A percentile compares a stretch with the other conserved stretches of the same genome.
phyloP scores from a whole-genome alignment of 2,329 filamentous ascomycete species.

The Ophiostoma sp. region DNA sequence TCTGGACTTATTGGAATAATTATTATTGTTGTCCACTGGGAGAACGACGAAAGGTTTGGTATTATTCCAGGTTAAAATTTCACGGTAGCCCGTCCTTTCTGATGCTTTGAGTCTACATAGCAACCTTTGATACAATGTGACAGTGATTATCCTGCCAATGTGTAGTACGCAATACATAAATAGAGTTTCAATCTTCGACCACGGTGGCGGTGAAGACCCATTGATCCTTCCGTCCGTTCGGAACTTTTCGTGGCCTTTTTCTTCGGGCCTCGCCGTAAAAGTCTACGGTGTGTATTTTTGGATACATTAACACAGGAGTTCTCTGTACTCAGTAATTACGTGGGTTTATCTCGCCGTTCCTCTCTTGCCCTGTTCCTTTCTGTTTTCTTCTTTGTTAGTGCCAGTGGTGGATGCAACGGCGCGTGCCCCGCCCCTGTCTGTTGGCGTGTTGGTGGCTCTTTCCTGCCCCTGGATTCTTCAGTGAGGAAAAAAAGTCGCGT shows the following conservation, averaged over 20 bases:
- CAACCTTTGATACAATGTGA: too few relatives aligned
- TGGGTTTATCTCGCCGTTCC: background rate
- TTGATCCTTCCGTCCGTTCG: background rate
- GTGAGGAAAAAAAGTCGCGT: background rate
- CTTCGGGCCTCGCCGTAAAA: background rate
- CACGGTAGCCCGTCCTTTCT: background rate
- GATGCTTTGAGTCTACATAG: background rate
- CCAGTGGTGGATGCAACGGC: background rate
- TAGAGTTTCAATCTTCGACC: background rate
- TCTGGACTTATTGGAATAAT: background rate
- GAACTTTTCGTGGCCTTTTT: background rate
- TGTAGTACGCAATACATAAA: background rate
- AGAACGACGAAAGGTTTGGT: background rate
- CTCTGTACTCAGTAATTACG: too few relatives aligned
- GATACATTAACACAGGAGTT: background rate
- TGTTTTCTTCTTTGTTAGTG: background rate
- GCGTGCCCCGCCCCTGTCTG: background rate
- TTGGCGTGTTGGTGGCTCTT: conserved; percentile 1
- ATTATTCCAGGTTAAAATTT: background rate
- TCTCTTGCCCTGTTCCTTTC: background rate
- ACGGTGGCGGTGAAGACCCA: background rate
- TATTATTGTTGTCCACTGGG: background rate
- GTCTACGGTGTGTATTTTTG: background rate
- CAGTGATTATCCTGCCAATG: too few relatives aligned
- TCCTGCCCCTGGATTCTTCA: background rate